Evolutionary conservation across 306 rosid species (phyloP).

Genomic region (Cucurbita maxima): DNA sequence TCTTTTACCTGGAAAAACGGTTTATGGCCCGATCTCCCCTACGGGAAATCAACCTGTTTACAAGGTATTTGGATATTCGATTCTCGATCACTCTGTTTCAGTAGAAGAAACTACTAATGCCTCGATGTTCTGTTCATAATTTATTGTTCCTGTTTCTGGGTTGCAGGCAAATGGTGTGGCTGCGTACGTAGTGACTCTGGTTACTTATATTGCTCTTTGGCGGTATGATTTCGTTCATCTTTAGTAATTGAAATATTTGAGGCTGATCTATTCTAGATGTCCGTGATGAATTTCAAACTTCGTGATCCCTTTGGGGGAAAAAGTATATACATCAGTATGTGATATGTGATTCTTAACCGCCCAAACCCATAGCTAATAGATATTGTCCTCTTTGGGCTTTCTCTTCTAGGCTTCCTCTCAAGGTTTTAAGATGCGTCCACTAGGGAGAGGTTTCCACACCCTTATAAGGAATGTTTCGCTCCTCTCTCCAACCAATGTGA

Average conservation of each 20-base stretch:
- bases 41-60: constrained; percentile 71
- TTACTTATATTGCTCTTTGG: constrained; percentile 71
- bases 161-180: constrained; percentile 73
- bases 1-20: constrained; percentile 59
- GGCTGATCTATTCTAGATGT: background rate
- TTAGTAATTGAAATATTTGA: background rate
- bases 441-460: no score
- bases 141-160: constrained; percentile 1
- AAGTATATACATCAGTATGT: background rate
- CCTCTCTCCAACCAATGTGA: no score
- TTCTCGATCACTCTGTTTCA: no score
- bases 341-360: no score
- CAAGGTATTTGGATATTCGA: constrained; percentile 35
- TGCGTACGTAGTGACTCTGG: constrained; percentile 58
- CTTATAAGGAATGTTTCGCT: no score
- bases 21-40: constrained; percentile 80
- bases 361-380: no score
- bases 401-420: no score
- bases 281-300: background rate
- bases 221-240: constrained; percentile 44
- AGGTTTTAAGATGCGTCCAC: no score
- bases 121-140: background rate
- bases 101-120: no score
- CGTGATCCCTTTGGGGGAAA: background rate
- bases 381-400: no score